phyloP scores from a whole-genome alignment of 1,284 basidiomycete species.

The Apiotrichum sp. region DNA sequence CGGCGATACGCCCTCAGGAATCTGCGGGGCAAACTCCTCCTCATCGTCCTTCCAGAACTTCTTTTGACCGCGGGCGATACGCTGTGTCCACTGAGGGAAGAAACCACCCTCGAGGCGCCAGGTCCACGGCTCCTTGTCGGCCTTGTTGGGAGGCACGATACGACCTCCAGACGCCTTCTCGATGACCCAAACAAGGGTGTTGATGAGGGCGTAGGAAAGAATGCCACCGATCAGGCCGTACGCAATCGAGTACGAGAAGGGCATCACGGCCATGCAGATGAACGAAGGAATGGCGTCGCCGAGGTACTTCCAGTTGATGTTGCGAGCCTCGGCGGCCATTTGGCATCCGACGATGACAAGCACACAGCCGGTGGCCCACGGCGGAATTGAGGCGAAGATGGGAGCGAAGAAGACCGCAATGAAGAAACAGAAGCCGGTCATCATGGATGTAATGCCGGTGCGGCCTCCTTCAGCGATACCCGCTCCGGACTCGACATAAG shows the following conservation, averaged over 20 bases:
- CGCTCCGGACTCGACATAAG: constrained; percentile 57
- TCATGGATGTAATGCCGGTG: constrained; percentile 75
- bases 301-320: constrained; percentile 83
- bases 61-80: constrained; percentile 11
- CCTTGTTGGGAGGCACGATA: constrained; percentile 13
- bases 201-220: constrained; percentile 17
- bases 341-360: constrained; percentile 79
- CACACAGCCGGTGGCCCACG: constrained; percentile 83
- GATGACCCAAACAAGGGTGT: constrained; percentile 12
- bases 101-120: constrained; percentile 19
- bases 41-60: constrained; percentile 17
- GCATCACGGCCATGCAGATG: constrained; percentile 67
- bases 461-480: constrained; percentile 68
- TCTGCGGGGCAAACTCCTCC: background rate
- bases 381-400: constrained; percentile 78
- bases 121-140: constrained; percentile 19
- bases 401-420: constrained; percentile 83
- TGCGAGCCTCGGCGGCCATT: constrained; percentile 80
- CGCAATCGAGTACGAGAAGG: constrained; percentile 56
- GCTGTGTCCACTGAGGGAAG: constrained; percentile 14
- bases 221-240: constrained; percentile 20
- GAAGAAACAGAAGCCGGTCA: constrained; percentile 73
- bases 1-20: background rate
- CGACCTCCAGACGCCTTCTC: constrained; percentile 11
- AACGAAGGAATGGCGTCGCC: constrained; percentile 81